Base-by-base conservation (phyloP, 208 protist genomes). In the Trypanosoma melophagium region DNA sequence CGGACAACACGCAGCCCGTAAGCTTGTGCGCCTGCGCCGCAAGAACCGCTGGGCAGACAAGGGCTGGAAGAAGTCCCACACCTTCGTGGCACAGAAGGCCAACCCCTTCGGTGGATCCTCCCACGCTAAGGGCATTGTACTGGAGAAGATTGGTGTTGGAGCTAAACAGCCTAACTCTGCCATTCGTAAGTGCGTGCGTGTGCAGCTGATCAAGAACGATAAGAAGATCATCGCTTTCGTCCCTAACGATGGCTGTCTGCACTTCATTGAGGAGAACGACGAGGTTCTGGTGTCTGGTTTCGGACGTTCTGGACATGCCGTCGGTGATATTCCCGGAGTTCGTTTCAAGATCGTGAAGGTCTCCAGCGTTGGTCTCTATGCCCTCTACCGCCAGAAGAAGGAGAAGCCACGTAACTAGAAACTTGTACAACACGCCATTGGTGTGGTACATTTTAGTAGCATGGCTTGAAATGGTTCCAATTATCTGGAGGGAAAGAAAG, bases 161-260 rank as follows among this genome's bases (percentile, higher is more conserved):
- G 95, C 98, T 57, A 99, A 99, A 87, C 99, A 99, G 97, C 99
- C 99, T 76, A 99, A 99, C 98, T 99, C 99, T 77, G 99, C 99
- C 63, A 99, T 99, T 81, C 98, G 99, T 94, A 99, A 99, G 91
- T 99, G 98, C 86, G 98, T 99, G 53, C 97, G 98, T 87, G 98
- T 99, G 64, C 98, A 99, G 93, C 96, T 99, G 50, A 99, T 99
- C 90, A 99, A 99, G 96, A 99, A 99, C 96, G 97, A 98, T 77
- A 99, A 99, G 96, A 99, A 99, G 81, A 99, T 99, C 83, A 97
- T 98, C 61, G 98, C 98, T 64, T 99, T 99, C 94, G 98, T 99
- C 51, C 99, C 99, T 68, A 86, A 93, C 57, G 99, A 99, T 86
- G 99, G 99, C 98, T 98, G 95, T 81, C 87, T 99, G 13, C 98